A percentile compares a stretch with the other conserved stretches of the same genome.
Evolutionary conservation across 2,329 filamentous ascomycete genomes (phyloP).

Genomic region (Fusarium tanahbumbuense): DNA sequence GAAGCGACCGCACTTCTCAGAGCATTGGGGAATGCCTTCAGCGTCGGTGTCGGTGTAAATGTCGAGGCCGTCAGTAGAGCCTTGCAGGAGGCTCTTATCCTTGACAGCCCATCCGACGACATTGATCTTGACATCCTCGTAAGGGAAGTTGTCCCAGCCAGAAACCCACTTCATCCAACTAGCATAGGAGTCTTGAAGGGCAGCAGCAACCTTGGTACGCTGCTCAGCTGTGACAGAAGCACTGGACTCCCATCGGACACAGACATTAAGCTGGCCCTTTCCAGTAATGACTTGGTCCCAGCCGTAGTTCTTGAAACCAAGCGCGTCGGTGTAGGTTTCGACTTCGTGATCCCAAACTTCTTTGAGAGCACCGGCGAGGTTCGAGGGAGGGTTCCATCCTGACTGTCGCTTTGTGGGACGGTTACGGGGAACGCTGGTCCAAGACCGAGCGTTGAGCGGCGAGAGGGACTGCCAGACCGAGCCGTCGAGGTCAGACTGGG

Average conservation of each 20-base stretch:
- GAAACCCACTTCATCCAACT: conserved; percentile 58
- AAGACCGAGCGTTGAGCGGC: conserved; percentile 29
- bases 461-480: conserved; percentile 46
- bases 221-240: conserved; percentile 53
- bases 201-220: conserved; percentile 52
- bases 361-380: conserved; percentile 43
- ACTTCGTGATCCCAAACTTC: conserved; percentile 50
- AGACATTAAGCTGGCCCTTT: conserved; percentile 49
- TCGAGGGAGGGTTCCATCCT: conserved; percentile 47
- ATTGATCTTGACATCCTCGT: conserved; percentile 52
- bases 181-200: conserved; percentile 52
- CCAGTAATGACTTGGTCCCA: conserved; percentile 51
- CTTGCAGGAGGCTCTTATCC: conserved; percentile 53
- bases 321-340: conserved; percentile 43
- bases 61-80: conserved; percentile 52
- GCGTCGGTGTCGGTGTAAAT: conserved; percentile 57
- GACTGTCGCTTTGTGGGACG: conserved; percentile 46
- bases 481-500: conserved; percentile 45
- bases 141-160: conserved; percentile 59
- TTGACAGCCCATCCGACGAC: conserved; percentile 58
- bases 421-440: conserved; percentile 29
- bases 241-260: conserved; percentile 59
- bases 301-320: conserved; percentile 50
- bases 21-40: conserved; percentile 57
- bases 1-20: conserved; percentile 55